Evolutionary conservation across 768 basidiomycete species (phyloP), one percentile per base, ranked within the genome.

Genomic region (Boletales sp.): DNA sequence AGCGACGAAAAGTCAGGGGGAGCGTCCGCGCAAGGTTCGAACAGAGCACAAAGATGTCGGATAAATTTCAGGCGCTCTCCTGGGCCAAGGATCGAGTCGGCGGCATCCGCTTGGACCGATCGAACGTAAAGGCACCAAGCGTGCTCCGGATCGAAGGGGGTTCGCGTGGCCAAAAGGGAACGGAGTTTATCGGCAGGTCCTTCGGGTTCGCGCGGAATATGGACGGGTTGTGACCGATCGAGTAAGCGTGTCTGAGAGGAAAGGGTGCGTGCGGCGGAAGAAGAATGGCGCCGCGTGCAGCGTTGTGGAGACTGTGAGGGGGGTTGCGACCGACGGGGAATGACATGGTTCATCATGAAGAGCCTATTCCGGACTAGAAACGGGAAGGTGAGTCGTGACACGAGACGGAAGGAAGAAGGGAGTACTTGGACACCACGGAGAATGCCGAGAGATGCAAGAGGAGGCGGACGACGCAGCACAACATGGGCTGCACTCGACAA

Each of bases 341-440:
- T 58, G 47, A 71, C 55, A 48, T 77, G 73, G 29, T 63, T 62
- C 58, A 72, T 57, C 65, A 73, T 65, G 27, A 72, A 62, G 27
- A 69, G 51, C 40, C 69, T 65, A 57, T 69, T 71, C 52, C 69
- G 62, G 44, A 60, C 68, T 72, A 36, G 27, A 43, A 42, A 45
- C 19, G 34, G 34, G 13, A 24, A 32, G 1, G 39, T 66, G 36
- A 63, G 51, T 36, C 45, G 41, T 6, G 39, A 19, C 14, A 21
- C 40, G 5, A 35, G 12, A 35, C 15, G 45, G n/a, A 15, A 34
- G 21, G 38, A 43, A 52, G 41, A 11, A 50, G 42, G 30, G 40
- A 47, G 57, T 63, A 81, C 80, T 67, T 57, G 76, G 72, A 60
- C 74, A 77, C 71, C 74, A 78, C 8, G 77, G 56, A 3, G 75